These are phyloP conservation scores for Arthrinium phaeospermum DNA, from an alignment of 2,329 filamentous ascomycete species.

Conservation along the genomic window DNA sequence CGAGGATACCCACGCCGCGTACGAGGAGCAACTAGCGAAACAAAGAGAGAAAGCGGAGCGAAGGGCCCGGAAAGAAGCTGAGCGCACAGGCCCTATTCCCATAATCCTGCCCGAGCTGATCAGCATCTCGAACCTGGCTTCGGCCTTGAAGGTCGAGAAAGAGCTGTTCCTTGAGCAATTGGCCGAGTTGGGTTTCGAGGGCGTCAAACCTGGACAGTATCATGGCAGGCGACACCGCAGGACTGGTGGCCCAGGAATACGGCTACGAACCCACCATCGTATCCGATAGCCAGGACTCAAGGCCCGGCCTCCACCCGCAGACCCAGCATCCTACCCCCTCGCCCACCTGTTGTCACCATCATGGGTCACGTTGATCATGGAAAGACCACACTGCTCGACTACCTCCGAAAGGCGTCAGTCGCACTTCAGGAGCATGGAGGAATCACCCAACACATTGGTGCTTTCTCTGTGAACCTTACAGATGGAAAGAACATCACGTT, in stretches of 20 bases:
- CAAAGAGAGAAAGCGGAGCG: slow-evolving; percentile 46
- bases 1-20: slow-evolving; percentile 25
- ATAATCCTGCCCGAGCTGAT: slow-evolving; percentile 91
- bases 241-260: slow-evolving; percentile 89
- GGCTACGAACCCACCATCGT: slow-evolving; percentile 87
- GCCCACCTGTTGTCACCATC: slow-evolving; percentile 95
- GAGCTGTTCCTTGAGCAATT: slow-evolving; percentile 77
- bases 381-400: slow-evolving; percentile 96
- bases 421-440: slow-evolving; percentile 92
- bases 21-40: slow-evolving; percentile 48
- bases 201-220: slow-evolving; percentile 82
- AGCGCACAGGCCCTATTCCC: slow-evolving; percentile 50
- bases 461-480: slow-evolving; percentile 89
- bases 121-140: slow-evolving; percentile 81
- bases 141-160: slow-evolving; percentile 72
- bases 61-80: slow-evolving; percentile 46
- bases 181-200: slow-evolving; percentile 87
- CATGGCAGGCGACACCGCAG: slow-evolving; percentile 88
- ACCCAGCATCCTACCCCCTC: slow-evolving; percentile 69
- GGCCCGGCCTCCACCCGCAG: slow-evolving; percentile 70
- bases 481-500: slow-evolving; percentile 93
- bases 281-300: slow-evolving; percentile 73
- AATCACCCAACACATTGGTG: slow-evolving; percentile 98
- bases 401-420: slow-evolving; percentile 88
- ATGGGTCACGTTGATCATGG: slow-evolving; percentile 99